Evolutionary conservation across 2,329 filamentous ascomycete genomes (phyloP).

Genomic region (Rasamsonia emersonii): DNA sequence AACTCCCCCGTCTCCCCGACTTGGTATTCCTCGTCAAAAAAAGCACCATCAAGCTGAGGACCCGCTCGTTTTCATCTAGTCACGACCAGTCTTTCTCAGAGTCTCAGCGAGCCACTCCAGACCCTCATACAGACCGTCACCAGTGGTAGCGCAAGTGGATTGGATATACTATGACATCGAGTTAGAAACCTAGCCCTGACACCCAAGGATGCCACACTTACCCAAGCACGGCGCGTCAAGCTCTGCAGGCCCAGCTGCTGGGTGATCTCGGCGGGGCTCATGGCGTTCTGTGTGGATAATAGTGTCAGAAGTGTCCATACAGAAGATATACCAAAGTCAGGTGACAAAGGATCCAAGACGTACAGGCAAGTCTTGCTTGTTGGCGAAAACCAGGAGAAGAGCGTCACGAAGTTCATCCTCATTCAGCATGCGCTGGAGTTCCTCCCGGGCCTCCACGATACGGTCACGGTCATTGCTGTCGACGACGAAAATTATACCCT

Average conservation of each 20-base stretch:
- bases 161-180: conserved; percentile 71
- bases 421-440: conserved; percentile 97
- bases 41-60: background rate
- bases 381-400: conserved; percentile 93
- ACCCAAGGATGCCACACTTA: conserved; percentile 47
- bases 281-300: conserved; percentile 66
- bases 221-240: conserved; percentile 97
- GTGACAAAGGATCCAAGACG: conserved; percentile 32
- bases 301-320: conserved; percentile 12
- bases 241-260: conserved; percentile 99
- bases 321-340: background rate
- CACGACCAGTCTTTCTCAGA: conserved; percentile 60
- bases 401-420: conserved; percentile 98
- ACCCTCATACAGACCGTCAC: conserved; percentile 99
- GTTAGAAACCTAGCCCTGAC: conserved; percentile 19
- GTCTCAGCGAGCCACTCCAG: conserved; percentile 85
- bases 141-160: conserved; percentile 97
- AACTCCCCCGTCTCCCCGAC: conserved; percentile 17
- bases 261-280: conserved; percentile 99
- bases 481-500: conserved; percentile 99
- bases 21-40: conserved; percentile 25
- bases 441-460: conserved; percentile 92
- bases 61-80: conserved; percentile 30
- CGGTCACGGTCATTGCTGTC: conserved; percentile 98
- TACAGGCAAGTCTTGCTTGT: conserved; percentile 99